Evolutionary conservation across 169 alveolate genomes (phyloP), one percentile per base, ranked within the genome.

Genomic region (Hepatocystis sp.): DNA sequence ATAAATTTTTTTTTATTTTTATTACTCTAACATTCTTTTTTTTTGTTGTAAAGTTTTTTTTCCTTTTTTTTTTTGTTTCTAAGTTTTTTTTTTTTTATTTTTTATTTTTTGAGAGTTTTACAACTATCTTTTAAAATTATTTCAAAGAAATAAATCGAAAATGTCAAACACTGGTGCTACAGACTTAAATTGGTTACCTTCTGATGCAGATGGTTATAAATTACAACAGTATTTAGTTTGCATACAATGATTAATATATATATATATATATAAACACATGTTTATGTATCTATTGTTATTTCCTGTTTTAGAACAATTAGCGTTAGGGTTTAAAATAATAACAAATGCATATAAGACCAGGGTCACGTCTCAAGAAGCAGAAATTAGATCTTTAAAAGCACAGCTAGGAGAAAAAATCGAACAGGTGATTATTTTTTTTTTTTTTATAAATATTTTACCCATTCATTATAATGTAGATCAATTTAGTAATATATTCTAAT

Each of bases 301-400:
- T 21, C 19, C 42, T 23, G 19, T 13, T 21, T 13, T 91, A 94
- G 97, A 94, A 81, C 97, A 94, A 58, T 90, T 94, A 39, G 95
- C 96, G 27, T 71, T 94, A 60, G 97, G 97, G 34, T 89, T 94
- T 66, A 86, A 95, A 47, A 91, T 94, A 67, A 86, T 94, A 23
- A 91, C 96, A 13, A 94, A 94, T 84, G 96, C 96, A 32, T 94
- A 94, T 91, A 93, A 93, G 63, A 93, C 95, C 28, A 89, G 97
- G 34, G 95, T 93, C 13, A 91, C 93, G 17, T 65, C 94, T 15
- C 89, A 86, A 51, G 96, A 93, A 55, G 91, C 92, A 32, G 97
- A 94, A 44, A 85, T 92, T 27, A 51, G 97, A 58, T 71, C 95
- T 10, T 89, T 93, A 46, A 92, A 92, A 52, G 90, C 94, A 4